Percentiles rank a stretch among this genome's conserved stretches.
Evolutionary conservation across 78 protist species (phyloP).

Genomic region (Isochrysis galbana): DNA sequence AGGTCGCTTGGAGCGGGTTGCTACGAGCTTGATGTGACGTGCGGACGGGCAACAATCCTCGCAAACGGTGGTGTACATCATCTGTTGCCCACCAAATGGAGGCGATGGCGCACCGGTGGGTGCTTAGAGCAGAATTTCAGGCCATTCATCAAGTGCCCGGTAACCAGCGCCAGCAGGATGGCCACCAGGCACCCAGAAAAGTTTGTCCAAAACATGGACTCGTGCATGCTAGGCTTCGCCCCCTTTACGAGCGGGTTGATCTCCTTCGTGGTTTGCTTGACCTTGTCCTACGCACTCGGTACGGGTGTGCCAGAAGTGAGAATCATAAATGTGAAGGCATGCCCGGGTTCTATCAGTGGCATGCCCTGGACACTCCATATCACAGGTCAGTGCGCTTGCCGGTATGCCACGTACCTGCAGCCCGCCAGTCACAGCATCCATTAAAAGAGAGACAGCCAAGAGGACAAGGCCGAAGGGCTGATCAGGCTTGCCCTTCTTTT

Average conservation of each 20-base stretch:
- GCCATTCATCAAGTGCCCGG: neutral
- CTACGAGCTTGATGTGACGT: too few relatives aligned
- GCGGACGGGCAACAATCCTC: too few relatives aligned
- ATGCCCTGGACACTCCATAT: too few relatives aligned
- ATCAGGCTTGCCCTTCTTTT: neutral
- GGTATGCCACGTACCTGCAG: conserved; percentile 18
- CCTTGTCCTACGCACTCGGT: neutral
- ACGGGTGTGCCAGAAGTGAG: too few relatives aligned
- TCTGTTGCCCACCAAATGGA: too few relatives aligned
- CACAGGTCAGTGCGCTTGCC: too few relatives aligned
- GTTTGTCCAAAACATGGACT: conserved; percentile 48
- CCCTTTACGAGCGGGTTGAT: neutral
- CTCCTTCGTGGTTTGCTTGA: conserved; percentile 13
- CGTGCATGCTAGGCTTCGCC: conserved; percentile 31
- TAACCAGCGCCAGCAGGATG: conserved; percentile 1
- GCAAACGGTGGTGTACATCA: too few relatives aligned
- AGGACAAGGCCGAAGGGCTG: neutral
- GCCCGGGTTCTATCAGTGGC: too few relatives aligned
- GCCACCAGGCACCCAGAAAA: conserved; percentile 11
- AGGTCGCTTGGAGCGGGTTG: too few relatives aligned
- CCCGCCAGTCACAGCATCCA: conserved; percentile 40
- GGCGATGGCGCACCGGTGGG: too few relatives aligned
- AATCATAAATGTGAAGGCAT: too few relatives aligned
- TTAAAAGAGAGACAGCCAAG: neutral
- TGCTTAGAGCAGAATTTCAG: neutral